Percentiles rank a stretch among this genome's conserved stretches.
Evolutionary conservation across 345 rosid species (phyloP).

Genomic region (Populus deltoides): DNA sequence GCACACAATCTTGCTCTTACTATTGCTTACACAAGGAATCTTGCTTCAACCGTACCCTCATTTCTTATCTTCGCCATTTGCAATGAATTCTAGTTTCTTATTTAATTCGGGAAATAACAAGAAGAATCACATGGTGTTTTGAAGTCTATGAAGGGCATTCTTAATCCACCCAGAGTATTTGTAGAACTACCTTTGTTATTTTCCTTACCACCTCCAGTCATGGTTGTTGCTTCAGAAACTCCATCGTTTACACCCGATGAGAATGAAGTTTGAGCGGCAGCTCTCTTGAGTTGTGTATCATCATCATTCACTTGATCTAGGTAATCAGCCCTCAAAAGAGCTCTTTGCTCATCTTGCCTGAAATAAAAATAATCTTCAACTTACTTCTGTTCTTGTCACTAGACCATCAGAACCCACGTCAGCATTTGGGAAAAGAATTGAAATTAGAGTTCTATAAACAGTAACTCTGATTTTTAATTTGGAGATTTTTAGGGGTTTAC

Average conservation of each 20-base stretch:
- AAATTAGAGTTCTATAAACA: too few relatives aligned
- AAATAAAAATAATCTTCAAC: conserved; percentile 22
- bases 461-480: too few relatives aligned
- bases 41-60: conserved; percentile 44
- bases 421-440: too few relatives aligned
- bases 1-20: conserved; percentile 28
- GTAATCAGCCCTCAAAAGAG: conserved; percentile 5
- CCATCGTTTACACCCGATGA: conserved; percentile 18
- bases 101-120: conserved; percentile 43
- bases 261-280: conserved; percentile 19
- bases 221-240: conserved; percentile 17
- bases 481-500: too few relatives aligned
- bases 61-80: conserved; percentile 39
- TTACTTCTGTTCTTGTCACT: conserved; percentile 3
- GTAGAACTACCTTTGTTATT: conserved; percentile 26
- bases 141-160: conserved; percentile 34
- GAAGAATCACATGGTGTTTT: conserved; percentile 56
- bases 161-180: conserved; percentile 30
- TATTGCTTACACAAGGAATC: conserved; percentile 26
- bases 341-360: conserved; percentile 22
- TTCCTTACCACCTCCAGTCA: conserved; percentile 17
- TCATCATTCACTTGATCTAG: too few relatives aligned
- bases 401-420: not conserved
- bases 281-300: conserved; percentile 12
- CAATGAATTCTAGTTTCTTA: conserved; percentile 29